These are phyloP conservation scores for Arthrobotrys megalospora DNA, from an alignment of 2,329 filamentous ascomycete genomes.

Conservation along the genomic window DNA sequence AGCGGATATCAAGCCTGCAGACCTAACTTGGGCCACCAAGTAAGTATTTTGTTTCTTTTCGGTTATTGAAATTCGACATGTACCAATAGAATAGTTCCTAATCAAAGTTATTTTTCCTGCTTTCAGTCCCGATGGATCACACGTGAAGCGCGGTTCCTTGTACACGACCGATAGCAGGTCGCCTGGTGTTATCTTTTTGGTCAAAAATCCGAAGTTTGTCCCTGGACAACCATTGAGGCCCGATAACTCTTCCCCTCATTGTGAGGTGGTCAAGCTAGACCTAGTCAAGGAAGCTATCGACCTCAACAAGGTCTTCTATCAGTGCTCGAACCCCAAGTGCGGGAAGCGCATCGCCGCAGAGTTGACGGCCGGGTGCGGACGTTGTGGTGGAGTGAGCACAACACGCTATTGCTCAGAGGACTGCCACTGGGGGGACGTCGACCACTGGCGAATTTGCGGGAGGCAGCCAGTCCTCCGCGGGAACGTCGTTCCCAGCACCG, in stretches of 20 bases:
- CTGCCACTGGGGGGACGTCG: conserved; percentile 34
- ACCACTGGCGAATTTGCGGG: conserved; percentile 42
- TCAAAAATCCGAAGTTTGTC: conserved; percentile 12
- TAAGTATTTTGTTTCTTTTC: conserved; percentile 16
- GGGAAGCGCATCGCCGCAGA: conserved; percentile 34
- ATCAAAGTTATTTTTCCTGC: neutral
- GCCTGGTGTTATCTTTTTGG: conserved; percentile 28
- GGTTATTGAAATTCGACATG: neutral
- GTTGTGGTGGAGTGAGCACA: conserved; percentile 36
- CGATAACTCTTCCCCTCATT: neutral
- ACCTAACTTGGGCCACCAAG: conserved; percentile 26
- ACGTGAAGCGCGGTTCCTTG: conserved; percentile 18
- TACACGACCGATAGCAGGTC: conserved; percentile 29
- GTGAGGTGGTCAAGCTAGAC: neutral
- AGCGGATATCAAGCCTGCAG: neutral
- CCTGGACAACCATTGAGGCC: conserved; percentile 7
- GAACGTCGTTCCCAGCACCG: conserved; percentile 5
- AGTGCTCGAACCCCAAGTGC: conserved; percentile 38
- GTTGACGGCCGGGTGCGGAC: conserved; percentile 18
- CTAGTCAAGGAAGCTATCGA: neutral
- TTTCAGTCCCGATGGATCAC: conserved; percentile 24
- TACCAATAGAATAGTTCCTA: neutral
- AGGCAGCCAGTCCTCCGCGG: conserved; percentile 3
- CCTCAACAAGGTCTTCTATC: conserved; percentile 38
- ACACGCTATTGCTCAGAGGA: conserved; percentile 38